Conservation (phyloP, 2,329 filamentous ascomycete genomes). For the Sordariomycetes sp. region DNA sequence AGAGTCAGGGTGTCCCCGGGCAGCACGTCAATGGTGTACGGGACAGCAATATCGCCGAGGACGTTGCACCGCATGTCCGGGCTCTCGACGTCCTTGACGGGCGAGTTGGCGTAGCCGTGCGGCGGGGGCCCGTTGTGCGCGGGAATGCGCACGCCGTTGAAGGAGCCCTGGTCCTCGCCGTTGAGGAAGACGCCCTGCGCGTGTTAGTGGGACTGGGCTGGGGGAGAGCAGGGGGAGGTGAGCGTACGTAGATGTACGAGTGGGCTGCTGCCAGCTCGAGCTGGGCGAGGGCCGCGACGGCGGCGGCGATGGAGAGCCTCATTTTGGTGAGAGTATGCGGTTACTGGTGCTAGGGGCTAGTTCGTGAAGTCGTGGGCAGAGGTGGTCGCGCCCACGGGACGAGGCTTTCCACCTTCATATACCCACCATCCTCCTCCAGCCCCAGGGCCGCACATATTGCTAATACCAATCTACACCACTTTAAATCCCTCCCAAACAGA, state of each 20-base stretch:
- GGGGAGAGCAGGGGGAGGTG: background rate
- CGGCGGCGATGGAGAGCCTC: slow-evolving; percentile 1
- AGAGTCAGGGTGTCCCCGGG: slow-evolving; percentile 25
- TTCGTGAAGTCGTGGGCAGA: background rate
- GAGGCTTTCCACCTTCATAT: too few relatives aligned
- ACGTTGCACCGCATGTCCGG: slow-evolving; percentile 34
- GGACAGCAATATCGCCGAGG: slow-evolving; percentile 20
- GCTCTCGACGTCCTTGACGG: slow-evolving; percentile 33
- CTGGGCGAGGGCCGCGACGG: background rate
- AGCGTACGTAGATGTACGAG: slow-evolving; percentile 3
- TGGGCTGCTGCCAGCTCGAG: background rate
- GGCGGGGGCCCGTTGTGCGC: slow-evolving; percentile 20
- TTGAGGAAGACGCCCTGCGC: slow-evolving; percentile 27
- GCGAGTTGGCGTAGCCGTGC: slow-evolving; percentile 33
- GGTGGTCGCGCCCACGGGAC: background rate
- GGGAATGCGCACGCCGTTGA: slow-evolving; percentile 37
- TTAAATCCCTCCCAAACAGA: too few relatives aligned
- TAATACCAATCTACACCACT: too few relatives aligned
- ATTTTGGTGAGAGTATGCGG: background rate
- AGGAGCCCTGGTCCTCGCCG: slow-evolving; percentile 34
- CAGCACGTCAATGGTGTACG: slow-evolving; percentile 18
- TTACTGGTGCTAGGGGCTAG: background rate
- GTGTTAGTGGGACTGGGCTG: background rate
- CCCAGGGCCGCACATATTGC: too few relatives aligned
- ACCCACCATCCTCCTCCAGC: too few relatives aligned